A percentile compares a stretch with the other conserved stretches of the same genome.
Evolutionary conservation across 495 filamentous ascomycete species (phyloP).

Genomic region (Podospora appendiculata): DNA sequence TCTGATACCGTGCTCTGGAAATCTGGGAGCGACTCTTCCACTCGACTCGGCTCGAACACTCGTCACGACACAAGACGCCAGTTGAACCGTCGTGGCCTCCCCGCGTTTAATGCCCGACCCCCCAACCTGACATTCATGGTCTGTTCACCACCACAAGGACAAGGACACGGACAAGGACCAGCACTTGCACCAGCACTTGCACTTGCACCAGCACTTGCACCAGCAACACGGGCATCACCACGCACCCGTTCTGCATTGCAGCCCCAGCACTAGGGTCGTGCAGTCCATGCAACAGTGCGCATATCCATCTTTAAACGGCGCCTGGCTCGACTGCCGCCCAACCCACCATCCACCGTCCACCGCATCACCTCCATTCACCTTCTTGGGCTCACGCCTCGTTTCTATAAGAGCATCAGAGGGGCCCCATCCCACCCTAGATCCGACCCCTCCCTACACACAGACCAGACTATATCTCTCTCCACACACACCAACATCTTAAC

Average conservation of each 20-base stretch:
- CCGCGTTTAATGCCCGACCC: conserved; percentile 33
- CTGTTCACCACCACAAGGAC: neutral
- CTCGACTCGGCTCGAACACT: neutral
- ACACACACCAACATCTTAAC: neutral
- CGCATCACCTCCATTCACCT: neutral
- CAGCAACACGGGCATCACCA: neutral
- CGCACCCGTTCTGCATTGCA: conserved; percentile 11
- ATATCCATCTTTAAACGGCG: conserved; percentile 7
- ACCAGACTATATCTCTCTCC: neutral
- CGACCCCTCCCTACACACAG: conserved; percentile 6
- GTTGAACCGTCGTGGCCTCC: conserved; percentile 2
- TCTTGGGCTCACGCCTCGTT: neutral
- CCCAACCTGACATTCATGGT: conserved; percentile 14
- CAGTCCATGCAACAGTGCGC: no score
- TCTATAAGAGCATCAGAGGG: conserved; percentile 21
- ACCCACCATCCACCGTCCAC: conserved; percentile 5
- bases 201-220: neutral
- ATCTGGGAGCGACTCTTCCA: neutral
- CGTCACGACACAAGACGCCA: conserved; percentile 12
- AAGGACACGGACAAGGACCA: no score
- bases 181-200: no score
- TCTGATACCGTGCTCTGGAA: conserved; percentile 1
- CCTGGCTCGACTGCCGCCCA: conserved; percentile 9
- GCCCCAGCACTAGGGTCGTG: conserved; percentile 1
- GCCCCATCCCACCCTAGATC: conserved; percentile 7